Evolutionary conservation across 495 filamentous ascomycete species (phyloP).

Genomic region (Neurospora hispaniola): DNA sequence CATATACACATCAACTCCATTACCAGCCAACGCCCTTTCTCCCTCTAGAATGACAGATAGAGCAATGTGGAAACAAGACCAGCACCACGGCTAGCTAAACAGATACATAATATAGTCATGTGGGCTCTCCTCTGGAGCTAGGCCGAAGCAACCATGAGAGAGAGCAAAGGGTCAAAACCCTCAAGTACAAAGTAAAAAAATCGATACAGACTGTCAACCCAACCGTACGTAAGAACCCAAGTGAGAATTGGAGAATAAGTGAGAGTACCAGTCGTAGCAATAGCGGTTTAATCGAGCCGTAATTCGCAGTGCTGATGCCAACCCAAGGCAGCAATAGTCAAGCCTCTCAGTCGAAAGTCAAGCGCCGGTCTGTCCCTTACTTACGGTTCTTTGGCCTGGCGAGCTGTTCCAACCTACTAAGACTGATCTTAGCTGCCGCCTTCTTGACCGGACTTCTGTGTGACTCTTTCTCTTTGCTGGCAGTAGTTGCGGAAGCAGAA

Average conservation of each 20-base stretch:
- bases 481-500: neutral
- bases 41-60: neutral
- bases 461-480: neutral
- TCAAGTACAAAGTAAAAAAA: neutral
- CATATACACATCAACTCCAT: neutral
- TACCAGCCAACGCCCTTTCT: neutral
- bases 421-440: constrained; percentile 29
- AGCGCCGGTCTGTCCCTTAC: constrained; percentile 10
- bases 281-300: neutral
- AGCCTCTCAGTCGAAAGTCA: neutral
- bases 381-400: constrained; percentile 40
- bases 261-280: neutral
- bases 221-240: neutral
- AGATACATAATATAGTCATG: neutral
- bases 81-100: neutral
- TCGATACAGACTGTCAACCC: neutral
- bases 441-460: constrained; percentile 34
- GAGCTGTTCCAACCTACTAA: constrained; percentile 43
- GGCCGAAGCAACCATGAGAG: neutral
- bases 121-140: neutral
- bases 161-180: neutral
- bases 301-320: neutral
- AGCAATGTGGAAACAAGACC: neutral
- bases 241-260: neutral
- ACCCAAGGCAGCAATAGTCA: neutral